These are phyloP conservation scores for Colletotrichum graminicola DNA, from an alignment of 2,329 filamentous ascomycete genomes.

Conservation along the genomic window DNA sequence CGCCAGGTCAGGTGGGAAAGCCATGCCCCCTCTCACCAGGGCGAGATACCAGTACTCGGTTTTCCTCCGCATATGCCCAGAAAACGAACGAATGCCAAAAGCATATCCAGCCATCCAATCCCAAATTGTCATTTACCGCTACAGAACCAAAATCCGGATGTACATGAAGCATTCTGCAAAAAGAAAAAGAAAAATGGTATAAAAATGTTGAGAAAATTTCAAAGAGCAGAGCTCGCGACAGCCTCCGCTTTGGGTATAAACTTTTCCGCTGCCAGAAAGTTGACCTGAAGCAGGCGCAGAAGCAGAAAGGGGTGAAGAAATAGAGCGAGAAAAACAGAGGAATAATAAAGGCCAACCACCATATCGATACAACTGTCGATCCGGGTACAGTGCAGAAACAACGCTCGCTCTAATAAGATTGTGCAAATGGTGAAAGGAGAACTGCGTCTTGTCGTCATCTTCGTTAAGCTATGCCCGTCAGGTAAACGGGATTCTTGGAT, in stretches of 20 bases:
- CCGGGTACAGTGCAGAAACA: conserved; percentile 45
- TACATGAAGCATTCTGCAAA: conserved; percentile 39
- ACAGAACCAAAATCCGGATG: conserved; percentile 15
- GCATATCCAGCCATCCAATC: conserved; percentile 23
- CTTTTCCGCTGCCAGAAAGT: conserved; percentile 48
- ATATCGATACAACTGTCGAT: conserved; percentile 42
- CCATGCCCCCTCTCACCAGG: conserved; percentile 18
- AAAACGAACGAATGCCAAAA: conserved; percentile 27
- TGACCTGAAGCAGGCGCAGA: conserved; percentile 47
- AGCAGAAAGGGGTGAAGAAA: conserved; percentile 43
- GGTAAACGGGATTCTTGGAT: conserved; percentile 39
- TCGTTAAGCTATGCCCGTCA: conserved; percentile 31
- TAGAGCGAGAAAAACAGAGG: conserved; percentile 1
- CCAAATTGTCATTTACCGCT: neutral
- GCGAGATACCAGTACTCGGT: conserved; percentile 48
- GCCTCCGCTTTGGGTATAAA: conserved; percentile 54
- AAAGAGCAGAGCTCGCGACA: conserved; percentile 13
- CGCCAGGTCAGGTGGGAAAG: conserved; percentile 15
- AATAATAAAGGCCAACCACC: conserved; percentile 21
- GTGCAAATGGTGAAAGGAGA: conserved; percentile 44
- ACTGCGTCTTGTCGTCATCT: conserved; percentile 39
- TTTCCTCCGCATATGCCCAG: conserved; percentile 34
- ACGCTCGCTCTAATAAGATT: conserved; percentile 38
- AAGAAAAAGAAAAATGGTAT: conserved; percentile 41
- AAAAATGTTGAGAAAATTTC: conserved; percentile 35